phyloP scores from a whole-genome alignment of 352 stramenopile species.

The Phytophthora kernoviae region DNA sequence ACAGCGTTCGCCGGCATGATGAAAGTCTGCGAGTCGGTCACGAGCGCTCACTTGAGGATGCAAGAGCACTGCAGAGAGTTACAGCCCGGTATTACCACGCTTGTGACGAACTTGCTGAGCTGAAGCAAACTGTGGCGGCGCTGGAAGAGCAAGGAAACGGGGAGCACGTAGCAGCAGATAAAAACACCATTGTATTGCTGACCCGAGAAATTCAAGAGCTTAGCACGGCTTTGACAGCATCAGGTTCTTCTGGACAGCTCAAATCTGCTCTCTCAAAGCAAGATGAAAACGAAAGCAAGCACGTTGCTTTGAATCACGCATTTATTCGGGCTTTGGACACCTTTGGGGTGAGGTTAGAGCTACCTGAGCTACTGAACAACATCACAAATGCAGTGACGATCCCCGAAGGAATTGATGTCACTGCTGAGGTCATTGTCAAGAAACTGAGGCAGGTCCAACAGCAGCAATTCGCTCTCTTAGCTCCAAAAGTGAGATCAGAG shows the following conservation, averaged over 20 bases:
- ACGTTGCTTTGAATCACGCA: conserved; percentile 31
- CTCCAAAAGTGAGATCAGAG: conserved; percentile 6
- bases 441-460: conserved; percentile 33
- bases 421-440: conserved; percentile 17
- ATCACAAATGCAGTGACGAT: conserved; percentile 15
- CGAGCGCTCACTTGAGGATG: conserved; percentile 60
- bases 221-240: conserved; percentile 18
- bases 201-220: conserved; percentile 64
- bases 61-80: conserved; percentile 51
- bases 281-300: conserved; percentile 13
- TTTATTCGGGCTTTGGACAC: conserved; percentile 43
- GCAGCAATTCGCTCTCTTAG: conserved; percentile 19
- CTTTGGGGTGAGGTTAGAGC: conserved; percentile 32
- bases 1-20: conserved; percentile 75
- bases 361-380: conserved; percentile 38
- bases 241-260: background rate
- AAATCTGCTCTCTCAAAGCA: background rate
- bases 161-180: conserved; percentile 67
- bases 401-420: conserved; percentile 20
- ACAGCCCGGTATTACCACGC: conserved; percentile 69
- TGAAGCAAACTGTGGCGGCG: conserved; percentile 66
- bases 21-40: conserved; percentile 69
- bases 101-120: conserved; percentile 73
- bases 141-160: conserved; percentile 76
- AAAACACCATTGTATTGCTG: conserved; percentile 65